Conservation (phyloP, 768 basidiomycete species). For the Agrocybe chaxingu region DNA sequence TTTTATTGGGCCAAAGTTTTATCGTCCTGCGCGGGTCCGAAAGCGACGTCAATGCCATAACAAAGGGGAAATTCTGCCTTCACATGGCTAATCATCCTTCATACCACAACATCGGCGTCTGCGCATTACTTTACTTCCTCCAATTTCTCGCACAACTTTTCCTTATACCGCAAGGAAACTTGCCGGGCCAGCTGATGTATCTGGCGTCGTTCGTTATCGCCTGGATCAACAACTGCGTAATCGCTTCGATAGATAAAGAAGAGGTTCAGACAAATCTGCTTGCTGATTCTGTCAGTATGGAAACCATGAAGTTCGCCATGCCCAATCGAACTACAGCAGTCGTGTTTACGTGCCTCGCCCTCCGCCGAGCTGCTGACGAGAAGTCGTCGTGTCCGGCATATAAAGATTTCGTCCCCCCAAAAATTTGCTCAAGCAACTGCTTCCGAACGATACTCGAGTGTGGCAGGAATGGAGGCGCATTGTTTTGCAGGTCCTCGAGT, state of each 20-base stretch:
- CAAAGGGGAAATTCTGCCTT: slow-evolving; percentile 7
- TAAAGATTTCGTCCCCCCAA: slow-evolving; percentile 4
- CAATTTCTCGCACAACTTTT: slow-evolving; percentile 12
- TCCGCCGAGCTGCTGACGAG: slow-evolving; percentile 3
- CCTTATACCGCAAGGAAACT: slow-evolving; percentile 9
- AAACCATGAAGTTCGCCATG: slow-evolving; percentile 1
- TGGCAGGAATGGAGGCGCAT: slow-evolving; percentile 7
- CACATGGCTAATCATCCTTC: slow-evolving; percentile 1
- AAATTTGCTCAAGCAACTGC: not conserved
- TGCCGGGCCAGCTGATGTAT: slow-evolving; percentile 9
- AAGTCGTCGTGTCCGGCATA: not conserved
- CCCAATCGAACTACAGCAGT: slow-evolving; percentile 6
- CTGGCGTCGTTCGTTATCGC: slow-evolving; percentile 7
- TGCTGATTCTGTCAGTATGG: slow-evolving; percentile 2
- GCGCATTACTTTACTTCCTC: slow-evolving; percentile 4
- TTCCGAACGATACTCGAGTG: slow-evolving; percentile 7
- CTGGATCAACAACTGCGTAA: slow-evolving; percentile 8
- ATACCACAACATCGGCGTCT: slow-evolving; percentile 8
- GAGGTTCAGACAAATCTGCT: slow-evolving; percentile 6
- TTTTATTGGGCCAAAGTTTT: slow-evolving; percentile 5
- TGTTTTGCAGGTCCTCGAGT: not conserved
- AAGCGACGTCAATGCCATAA: slow-evolving; percentile 7
- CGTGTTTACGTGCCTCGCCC: slow-evolving; percentile 5
- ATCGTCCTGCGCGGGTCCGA: slow-evolving; percentile 5
- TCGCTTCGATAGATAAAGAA: slow-evolving; percentile 10